A percentile compares a stretch with the other conserved stretches of the same genome.
Evolutionary conservation across 495 filamentous ascomycete genomes (phyloP).

Genomic region (Aspergillus haitiensis): DNA sequence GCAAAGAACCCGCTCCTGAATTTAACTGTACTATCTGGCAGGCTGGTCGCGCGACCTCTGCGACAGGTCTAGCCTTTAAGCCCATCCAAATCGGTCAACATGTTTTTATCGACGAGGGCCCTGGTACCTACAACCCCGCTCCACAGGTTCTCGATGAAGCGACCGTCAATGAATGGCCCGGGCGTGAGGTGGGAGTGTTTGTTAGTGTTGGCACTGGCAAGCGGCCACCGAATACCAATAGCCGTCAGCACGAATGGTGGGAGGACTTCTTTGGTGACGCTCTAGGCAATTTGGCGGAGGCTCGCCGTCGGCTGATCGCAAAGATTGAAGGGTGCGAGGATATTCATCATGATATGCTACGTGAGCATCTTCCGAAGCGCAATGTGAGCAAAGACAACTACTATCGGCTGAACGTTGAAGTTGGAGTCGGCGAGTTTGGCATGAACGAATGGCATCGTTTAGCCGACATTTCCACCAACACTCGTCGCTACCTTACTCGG

Average conservation of each 20-base stretch:
- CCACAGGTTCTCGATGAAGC: conserved; percentile 87
- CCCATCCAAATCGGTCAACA: conserved; percentile 92
- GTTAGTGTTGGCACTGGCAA: conserved; percentile 92
- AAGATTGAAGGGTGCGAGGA: conserved; percentile 96
- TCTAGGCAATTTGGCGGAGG: conserved; percentile 83
- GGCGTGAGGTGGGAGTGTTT: conserved; percentile 84
- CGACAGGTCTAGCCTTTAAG: conserved; percentile 92
- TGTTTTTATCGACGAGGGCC: conserved; percentile 89
- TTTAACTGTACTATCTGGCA: conserved; percentile 94
- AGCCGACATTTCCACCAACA: conserved; percentile 89
- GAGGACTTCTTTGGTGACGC: conserved; percentile 78
- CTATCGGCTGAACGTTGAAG: conserved; percentile 95
- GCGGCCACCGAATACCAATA: conserved; percentile 69
- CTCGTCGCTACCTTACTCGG: conserved; percentile 75
- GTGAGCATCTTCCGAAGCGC: conserved; percentile 70
- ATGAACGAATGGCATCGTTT: conserved; percentile 98
- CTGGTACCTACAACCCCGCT: conserved; percentile 88
- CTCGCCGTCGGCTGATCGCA: conserved; percentile 72
- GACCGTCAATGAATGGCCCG: conserved; percentile 89
- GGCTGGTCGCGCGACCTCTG: conserved; percentile 90
- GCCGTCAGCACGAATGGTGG: conserved; percentile 77
- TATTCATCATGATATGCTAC: conserved; percentile 81
- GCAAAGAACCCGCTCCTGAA: conserved; percentile 84
- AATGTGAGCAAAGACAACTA: conserved; percentile 88
- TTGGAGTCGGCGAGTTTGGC: conserved; percentile 95